Evolutionary conservation across 345 rosid genomes (phyloP), one percentile per base, ranked within the genome.

Genomic region (Anastatica hierochuntica): DNA sequence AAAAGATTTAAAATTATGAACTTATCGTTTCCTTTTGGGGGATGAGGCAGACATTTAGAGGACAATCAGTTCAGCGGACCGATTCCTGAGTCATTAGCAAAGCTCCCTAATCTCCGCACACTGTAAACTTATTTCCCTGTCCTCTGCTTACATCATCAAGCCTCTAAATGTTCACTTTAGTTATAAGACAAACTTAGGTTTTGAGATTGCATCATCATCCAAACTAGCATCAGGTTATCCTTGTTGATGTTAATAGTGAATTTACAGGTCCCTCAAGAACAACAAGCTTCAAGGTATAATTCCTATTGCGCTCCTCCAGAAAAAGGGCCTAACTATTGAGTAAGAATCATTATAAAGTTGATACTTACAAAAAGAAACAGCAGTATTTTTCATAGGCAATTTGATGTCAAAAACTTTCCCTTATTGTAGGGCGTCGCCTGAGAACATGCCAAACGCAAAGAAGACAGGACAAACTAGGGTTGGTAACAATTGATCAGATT

Each of bases 1-100:
- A 35, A 61, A 8, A 29, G 5, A 43, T 57, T 48, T 51, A 51
- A 10, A 49, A 16, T 19, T 18, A 4, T 43, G 21, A 31, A 31
- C 14, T 65, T 46, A 51, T 42, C 2, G 30, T 14, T 33, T 62
- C 66, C 10, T 56, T 57, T 49, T 40, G 44, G 2, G 21, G 14
- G 35, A 37, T 40, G 42, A 36, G 67, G 21, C 56, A 88, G 98
- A 63, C 95, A 84, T 68, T 71, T 90, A 81, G 92, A 88, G 53
- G 67, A 78, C 49, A 88, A 92, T 60, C 72, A 74, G 45, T 69
- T 88, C 38, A 68, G 65, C 53, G 95, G 95, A 66, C 2, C 70
- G 5, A 73, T 90, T 42, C 98, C 96, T 36, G 53, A 72, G 49
- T 79, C 92, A 14, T 61, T 90, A 36, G 77, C 77, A 53, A 50